Conservation (phyloP, 208 protist genomes). For the Leishmania aethiopica region DNA sequence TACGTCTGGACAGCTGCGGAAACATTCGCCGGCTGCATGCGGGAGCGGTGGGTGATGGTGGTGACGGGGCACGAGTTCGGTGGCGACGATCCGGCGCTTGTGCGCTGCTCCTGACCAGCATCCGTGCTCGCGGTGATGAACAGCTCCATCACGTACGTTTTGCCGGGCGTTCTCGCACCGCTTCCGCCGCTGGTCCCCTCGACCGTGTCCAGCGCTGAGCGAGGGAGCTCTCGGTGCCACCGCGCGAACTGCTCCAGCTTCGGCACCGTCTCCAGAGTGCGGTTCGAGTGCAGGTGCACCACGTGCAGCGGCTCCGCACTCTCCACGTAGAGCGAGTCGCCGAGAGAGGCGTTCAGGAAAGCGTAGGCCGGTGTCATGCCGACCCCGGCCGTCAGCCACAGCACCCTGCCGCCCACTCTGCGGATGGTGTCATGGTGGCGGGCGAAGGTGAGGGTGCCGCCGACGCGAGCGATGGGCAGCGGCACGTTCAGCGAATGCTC, state of each 20-base stretch:
- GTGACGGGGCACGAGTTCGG: neutral
- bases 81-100: neutral
- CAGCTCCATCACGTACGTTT: conserved; percentile 35
- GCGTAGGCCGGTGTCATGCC: conserved; percentile 73
- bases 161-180: neutral
- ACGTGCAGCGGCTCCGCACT: conserved; percentile 48
- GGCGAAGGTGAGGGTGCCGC: conserved; percentile 71
- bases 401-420: conserved; percentile 44
- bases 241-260: conserved; percentile 48
- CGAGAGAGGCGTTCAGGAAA: conserved; percentile 45
- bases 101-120: neutral
- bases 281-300: conserved; percentile 82
- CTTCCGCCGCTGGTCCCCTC: neutral
- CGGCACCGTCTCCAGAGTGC: conserved; percentile 44
- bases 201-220: neutral
- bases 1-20: conserved; percentile 33
- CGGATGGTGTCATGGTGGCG: conserved; percentile 55
- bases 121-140: conserved; percentile 16
- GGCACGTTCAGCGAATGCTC: conserved; percentile 47
- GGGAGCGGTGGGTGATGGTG: conserved; percentile 39
- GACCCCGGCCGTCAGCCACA: conserved; percentile 81
- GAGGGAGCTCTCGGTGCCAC: conserved; percentile 37
- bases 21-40: conserved; percentile 43
- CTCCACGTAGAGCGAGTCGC: conserved; percentile 32
- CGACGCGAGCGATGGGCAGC: conserved; percentile 51